Base-by-base conservation (phyloP, 306 rosid genomes). In the Trifolium subterraneum region DNA sequence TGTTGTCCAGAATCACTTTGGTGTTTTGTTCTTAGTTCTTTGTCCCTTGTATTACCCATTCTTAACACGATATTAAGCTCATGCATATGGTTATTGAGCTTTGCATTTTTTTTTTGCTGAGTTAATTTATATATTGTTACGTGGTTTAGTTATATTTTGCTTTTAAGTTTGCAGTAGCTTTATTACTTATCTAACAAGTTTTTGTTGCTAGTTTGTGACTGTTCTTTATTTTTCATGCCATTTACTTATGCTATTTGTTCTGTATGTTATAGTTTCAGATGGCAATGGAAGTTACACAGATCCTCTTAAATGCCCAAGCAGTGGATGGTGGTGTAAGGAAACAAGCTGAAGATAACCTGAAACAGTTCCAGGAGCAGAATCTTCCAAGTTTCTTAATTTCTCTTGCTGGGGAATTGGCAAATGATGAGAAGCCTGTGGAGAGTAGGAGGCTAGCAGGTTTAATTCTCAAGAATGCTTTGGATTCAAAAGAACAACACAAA, bases 211-310 rank as follows among this genome's bases (percentile, higher is more conserved):
- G 27, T 12, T 72, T 54, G 23, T 55, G 18, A 7, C 33, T 4
- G 9, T 11, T 16, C 7, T 45, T 64, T 29, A 0, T 3, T n/a
- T 38, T 9, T 38, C 3, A 15, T n/a, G 15, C 39, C 36, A 23
- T 68, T 29, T 41, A 22, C 44, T 59, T 13, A 76, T 58, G 58
- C 55, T 22, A 6, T 63, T 71, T n/a, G 7, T 23, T 55, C 3
- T 80, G 48, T 67, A 51, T 19, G 13, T 73, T 65, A 4, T 72
- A 85, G 87, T 70, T 80, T 72, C 38, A 68, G 86, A 88, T 88
- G 93, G 98, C 97, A 27, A 84, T 89, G 96, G 98, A 93, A 68
- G 89, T 93, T 72, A 90, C 98, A 11, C 97, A 93, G 70, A 85
- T 90, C 58, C 95, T 93, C 69, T 81, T 91, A 78, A 93, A 90